Evolutionary conservation across 2,329 filamentous ascomycete genomes (phyloP).

Genomic region (Fusarium beomiforme): DNA sequence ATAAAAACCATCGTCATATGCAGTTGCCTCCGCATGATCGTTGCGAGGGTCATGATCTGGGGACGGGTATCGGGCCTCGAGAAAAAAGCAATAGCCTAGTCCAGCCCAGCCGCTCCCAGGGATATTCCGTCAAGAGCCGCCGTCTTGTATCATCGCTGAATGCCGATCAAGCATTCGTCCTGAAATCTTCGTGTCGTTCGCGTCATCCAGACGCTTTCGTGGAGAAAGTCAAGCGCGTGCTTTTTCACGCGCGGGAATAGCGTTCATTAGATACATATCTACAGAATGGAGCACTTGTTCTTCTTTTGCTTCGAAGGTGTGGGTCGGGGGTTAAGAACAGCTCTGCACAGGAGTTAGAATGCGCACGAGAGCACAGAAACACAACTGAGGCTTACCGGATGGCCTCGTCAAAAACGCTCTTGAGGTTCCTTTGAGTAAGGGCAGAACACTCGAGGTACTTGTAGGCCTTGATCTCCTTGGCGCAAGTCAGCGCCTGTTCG

Average conservation of each 20-base stretch:
- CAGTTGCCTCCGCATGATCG: conserved; percentile 30
- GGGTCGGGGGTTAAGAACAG: conserved; percentile 74
- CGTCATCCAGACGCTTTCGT: conserved; percentile 39
- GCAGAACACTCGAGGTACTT: conserved; percentile 99
- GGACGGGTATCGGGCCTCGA: conserved; percentile 12
- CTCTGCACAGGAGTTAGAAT: conserved; percentile 58
- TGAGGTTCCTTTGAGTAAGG: conserved; percentile 93
- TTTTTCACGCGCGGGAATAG: conserved; percentile 8
- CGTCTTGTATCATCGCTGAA: conserved; percentile 43
- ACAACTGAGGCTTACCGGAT: conserved; percentile 77
- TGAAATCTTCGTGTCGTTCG: conserved; percentile 40
- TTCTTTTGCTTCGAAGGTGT: conserved; percentile 68
- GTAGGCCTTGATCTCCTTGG: conserved; percentile 93
- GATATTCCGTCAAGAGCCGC: conserved; percentile 39
- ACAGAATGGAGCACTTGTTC: conserved; percentile 76
- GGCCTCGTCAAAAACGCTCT: conserved; percentile 98
- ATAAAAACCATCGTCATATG: conserved; percentile 43
- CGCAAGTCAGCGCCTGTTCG: conserved; percentile 87
- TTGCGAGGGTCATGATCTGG: conserved; percentile 18
- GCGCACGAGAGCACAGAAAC: neutral
- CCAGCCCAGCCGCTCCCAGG: conserved; percentile 26
- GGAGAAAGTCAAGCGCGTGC: conserved; percentile 29
- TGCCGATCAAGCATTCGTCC: conserved; percentile 35
- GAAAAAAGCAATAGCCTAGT: conserved; percentile 21
- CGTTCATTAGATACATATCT: conserved; percentile 45